A percentile compares a stretch with the other conserved stretches of the same genome.
These are phyloP conservation scores for Pseudogymnoascus sp. DNA, from an alignment of 2,329 filamentous ascomycete genomes.

Conservation along the genomic window DNA sequence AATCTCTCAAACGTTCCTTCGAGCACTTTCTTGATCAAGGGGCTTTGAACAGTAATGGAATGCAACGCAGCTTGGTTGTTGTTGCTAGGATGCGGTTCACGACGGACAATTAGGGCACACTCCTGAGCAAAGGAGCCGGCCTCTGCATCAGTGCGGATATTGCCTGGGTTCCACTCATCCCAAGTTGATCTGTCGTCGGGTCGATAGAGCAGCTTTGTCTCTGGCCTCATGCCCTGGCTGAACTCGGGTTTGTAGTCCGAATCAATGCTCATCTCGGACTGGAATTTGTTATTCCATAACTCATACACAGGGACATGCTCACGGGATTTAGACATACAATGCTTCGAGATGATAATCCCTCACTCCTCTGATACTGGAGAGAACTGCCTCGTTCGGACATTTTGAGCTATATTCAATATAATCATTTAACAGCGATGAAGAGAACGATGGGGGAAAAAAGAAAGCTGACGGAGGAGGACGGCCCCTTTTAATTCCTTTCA, in stretches of 20 bases:
- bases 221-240: conserved; percentile 10
- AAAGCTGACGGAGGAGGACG: not conserved
- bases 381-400: conserved; percentile 12
- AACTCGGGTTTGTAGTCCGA: conserved; percentile 12
- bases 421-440: not conserved
- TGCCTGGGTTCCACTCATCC: conserved; percentile 16
- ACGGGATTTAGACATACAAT: not conserved
- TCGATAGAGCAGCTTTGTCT: conserved; percentile 19
- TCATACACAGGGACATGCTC: not conserved
- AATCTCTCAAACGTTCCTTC: conserved; percentile 28
- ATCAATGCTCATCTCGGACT: conserved; percentile 16
- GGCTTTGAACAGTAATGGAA: conserved; percentile 32
- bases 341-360: conserved; percentile 4
- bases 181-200: conserved; percentile 16
- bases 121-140: conserved; percentile 15
- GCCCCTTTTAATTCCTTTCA: not conserved
- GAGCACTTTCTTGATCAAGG: conserved; percentile 28
- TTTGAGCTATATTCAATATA: not conserved
- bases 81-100: conserved; percentile 19
- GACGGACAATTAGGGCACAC: conserved; percentile 23
- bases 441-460: not conserved
- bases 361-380: conserved; percentile 13
- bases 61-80: conserved; percentile 21
- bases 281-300: not conserved
- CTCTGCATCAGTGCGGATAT: conserved; percentile 14